Percentiles rank a stretch among this genome's conserved stretches.
Evolutionary conservation across 345 rosid genomes (phyloP).

Genomic region (Populus deltoides): DNA sequence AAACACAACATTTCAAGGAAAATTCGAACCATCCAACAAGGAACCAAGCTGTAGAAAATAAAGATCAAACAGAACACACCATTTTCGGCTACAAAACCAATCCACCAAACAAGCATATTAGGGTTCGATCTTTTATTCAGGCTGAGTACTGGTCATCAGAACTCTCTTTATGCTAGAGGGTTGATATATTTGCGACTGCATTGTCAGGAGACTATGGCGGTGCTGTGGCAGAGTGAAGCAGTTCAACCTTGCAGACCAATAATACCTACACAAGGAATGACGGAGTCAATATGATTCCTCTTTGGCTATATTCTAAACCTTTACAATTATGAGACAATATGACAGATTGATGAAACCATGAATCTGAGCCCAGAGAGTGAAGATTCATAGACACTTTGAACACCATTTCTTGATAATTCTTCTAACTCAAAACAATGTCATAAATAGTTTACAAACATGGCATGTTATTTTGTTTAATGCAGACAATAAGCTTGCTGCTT

Average conservation of each 20-base stretch:
- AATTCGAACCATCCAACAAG: neutral
- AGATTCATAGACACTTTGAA: neutral
- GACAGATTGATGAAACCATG: neutral
- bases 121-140: constrained; percentile 1
- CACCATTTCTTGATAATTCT: neutral
- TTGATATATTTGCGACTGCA: neutral
- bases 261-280: constrained; percentile 35
- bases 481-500: neutral
- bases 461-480: neutral
- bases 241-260: constrained; percentile 56
- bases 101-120: neutral
- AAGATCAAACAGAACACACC: neutral
- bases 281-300: neutral
- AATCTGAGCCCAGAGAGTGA: neutral
- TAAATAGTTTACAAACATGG: neutral
- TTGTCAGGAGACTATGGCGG: neutral
- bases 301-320: neutral
- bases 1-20: neutral
- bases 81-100: neutral
- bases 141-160: neutral
- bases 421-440: neutral
- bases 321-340: neutral
- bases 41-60: neutral
- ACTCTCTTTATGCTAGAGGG: neutral
- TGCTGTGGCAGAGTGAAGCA: neutral